Evolutionary conservation across 371 early-diverging fungal species (phyloP).

Genomic region (Mortierella sp.): DNA sequence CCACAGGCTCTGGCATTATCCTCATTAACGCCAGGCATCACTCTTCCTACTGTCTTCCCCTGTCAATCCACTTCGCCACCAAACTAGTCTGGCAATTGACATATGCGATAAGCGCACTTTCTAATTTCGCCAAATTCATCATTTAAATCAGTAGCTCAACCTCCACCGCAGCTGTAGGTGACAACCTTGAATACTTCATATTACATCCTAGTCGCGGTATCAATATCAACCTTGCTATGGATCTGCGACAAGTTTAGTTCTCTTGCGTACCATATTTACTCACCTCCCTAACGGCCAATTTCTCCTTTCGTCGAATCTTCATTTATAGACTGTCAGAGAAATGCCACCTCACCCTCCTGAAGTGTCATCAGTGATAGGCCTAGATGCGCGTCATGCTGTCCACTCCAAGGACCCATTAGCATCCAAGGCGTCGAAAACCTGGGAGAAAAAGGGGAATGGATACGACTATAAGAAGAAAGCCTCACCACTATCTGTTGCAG

Average conservation of each 20-base stretch:
- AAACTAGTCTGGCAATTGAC: neutral
- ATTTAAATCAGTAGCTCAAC: neutral
- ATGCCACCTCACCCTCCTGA: slow-evolving; percentile 40
- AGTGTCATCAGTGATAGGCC: slow-evolving; percentile 11
- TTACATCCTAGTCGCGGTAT: too few relatives aligned
- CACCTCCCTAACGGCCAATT: neutral
- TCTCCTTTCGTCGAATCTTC: neutral
- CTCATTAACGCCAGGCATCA: neutral
- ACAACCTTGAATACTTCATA: neutral
- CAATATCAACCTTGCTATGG: too few relatives aligned
- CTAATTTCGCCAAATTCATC: neutral
- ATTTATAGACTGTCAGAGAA: neutral
- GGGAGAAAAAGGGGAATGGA: neutral
- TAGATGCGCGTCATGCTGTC: neutral
- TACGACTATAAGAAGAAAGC: neutral
- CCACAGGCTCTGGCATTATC: neutral
- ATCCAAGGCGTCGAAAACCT: neutral
- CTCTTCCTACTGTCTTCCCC: neutral
- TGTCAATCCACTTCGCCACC: neutral
- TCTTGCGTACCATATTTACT: neutral
- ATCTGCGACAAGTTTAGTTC: neutral
- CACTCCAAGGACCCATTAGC: slow-evolving; percentile 23
- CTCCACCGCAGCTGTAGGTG: neutral
- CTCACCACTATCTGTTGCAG: neutral
- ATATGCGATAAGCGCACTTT: neutral